phyloP scores from a whole-genome alignment of 2,329 filamentous ascomycete genomes.

The Ramichloridium luteum region DNA sequence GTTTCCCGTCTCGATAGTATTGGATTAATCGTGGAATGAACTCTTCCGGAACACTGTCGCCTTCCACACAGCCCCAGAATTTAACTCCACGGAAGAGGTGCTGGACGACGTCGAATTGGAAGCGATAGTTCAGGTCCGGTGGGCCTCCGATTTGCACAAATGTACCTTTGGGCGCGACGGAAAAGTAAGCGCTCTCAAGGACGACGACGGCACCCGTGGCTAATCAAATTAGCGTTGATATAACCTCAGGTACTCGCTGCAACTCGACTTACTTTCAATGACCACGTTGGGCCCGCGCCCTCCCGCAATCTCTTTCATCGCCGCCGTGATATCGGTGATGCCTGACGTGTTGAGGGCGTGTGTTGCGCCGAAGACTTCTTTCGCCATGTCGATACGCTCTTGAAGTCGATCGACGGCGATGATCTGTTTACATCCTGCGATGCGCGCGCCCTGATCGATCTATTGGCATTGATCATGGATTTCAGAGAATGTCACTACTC shows the following conservation, averaged over 20 bases:
- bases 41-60: slow-evolving; percentile 28
- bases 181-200: slow-evolving; percentile 11
- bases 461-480: not conserved
- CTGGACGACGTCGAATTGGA: slow-evolving; percentile 28
- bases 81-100: slow-evolving; percentile 34
- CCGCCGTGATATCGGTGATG: slow-evolving; percentile 17
- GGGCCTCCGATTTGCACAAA: slow-evolving; percentile 36
- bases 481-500: no score
- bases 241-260: not conserved
- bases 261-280: slow-evolving; percentile 28
- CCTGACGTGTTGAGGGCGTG: slow-evolving; percentile 27
- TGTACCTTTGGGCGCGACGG: slow-evolving; percentile 25
- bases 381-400: slow-evolving; percentile 26
- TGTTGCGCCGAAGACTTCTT: slow-evolving; percentile 27
- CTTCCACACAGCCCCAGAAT: slow-evolving; percentile 34
- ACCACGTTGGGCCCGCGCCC: slow-evolving; percentile 30
- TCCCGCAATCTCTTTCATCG: slow-evolving; percentile 21
- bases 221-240: not conserved
- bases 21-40: slow-evolving; percentile 33
- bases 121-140: slow-evolving; percentile 24
- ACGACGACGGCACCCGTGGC: slow-evolving; percentile 12
- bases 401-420: slow-evolving; percentile 28
- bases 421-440: slow-evolving; percentile 22
- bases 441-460: slow-evolving; percentile 12
- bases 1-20: slow-evolving; percentile 32